Conservation (phyloP, 2,329 filamentous ascomycete genomes). For the Paracorniculantispora psalliotae region DNA sequence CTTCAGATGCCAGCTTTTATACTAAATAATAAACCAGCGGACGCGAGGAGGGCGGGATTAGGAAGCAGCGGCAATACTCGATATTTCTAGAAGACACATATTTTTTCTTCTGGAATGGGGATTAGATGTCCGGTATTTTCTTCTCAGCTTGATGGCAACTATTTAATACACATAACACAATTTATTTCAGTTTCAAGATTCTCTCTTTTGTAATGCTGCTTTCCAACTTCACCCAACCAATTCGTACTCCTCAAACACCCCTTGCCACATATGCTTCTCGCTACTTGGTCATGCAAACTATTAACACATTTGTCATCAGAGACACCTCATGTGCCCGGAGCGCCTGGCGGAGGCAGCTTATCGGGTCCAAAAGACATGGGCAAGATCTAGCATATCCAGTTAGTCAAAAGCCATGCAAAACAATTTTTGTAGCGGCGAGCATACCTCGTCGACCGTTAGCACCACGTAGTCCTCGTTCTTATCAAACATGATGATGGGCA, state of each 20-base stretch:
- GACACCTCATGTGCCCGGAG: conserved; percentile 10
- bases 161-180: neutral
- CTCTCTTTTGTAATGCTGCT: neutral
- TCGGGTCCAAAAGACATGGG: conserved; percentile 65
- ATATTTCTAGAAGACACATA: no score
- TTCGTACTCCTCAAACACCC: conserved; percentile 2
- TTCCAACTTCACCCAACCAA: neutral
- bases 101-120: neutral
- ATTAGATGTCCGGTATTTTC: neutral
- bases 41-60: no score
- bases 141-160: neutral
- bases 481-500: conserved; percentile 90
- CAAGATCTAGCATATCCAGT: conserved; percentile 45
- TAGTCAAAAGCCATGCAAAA: neutral
- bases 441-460: conserved; percentile 62
- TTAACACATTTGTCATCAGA: neutral
- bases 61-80: no score
- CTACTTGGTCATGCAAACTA: neutral
- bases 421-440: conserved; percentile 17
- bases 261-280: neutral
- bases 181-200: neutral
- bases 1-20: neutral
- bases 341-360: conserved; percentile 41
- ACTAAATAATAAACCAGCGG: no score
- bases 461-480: conserved; percentile 69